Conservation (phyloP, 2,329 filamentous ascomycete species). For the Calcarisporium arbuscula region DNA sequence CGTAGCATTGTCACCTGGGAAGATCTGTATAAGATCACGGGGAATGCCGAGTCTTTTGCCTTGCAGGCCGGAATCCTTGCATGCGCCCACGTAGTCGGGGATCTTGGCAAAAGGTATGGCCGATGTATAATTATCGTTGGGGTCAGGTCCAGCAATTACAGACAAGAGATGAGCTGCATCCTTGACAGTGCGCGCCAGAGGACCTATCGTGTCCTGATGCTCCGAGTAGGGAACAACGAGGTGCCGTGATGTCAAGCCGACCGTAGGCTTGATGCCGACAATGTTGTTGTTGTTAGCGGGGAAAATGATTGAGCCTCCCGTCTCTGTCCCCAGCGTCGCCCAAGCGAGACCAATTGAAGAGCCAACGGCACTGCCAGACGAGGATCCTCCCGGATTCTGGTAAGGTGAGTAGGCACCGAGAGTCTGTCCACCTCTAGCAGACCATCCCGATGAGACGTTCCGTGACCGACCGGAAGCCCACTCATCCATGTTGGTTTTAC, state of each 20-base stretch:
- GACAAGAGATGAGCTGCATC: conserved; percentile 59
- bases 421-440: conserved; percentile 54
- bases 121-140: conserved; percentile 56
- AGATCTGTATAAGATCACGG: conserved; percentile 52
- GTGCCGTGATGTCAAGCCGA: conserved; percentile 56
- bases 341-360: conserved; percentile 52
- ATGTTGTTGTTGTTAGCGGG: conserved; percentile 51
- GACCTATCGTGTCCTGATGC: conserved; percentile 61
- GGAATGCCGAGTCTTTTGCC: conserved; percentile 60
- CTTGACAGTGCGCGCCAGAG: conserved; percentile 57
- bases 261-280: conserved; percentile 63
- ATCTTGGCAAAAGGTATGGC: conserved; percentile 43
- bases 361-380: conserved; percentile 54
- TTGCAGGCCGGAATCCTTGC: conserved; percentile 43
- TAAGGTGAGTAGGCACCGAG: conserved; percentile 53
- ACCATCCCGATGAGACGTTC: conserved; percentile 57
- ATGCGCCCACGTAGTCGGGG: conserved; percentile 56
- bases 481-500: conserved; percentile 56
- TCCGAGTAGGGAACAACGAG: conserved; percentile 60
- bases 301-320: conserved; percentile 49
- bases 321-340: conserved; percentile 53
- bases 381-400: conserved; percentile 56
- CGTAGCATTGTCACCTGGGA: no score
- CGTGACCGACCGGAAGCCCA: conserved; percentile 53
- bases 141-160: conserved; percentile 57